Percentiles rank a stretch among this genome's conserved stretches.
Evolutionary conservation across 1,284 basidiomycete species (phyloP).

Genomic region (Rhodotorula sp.): DNA sequence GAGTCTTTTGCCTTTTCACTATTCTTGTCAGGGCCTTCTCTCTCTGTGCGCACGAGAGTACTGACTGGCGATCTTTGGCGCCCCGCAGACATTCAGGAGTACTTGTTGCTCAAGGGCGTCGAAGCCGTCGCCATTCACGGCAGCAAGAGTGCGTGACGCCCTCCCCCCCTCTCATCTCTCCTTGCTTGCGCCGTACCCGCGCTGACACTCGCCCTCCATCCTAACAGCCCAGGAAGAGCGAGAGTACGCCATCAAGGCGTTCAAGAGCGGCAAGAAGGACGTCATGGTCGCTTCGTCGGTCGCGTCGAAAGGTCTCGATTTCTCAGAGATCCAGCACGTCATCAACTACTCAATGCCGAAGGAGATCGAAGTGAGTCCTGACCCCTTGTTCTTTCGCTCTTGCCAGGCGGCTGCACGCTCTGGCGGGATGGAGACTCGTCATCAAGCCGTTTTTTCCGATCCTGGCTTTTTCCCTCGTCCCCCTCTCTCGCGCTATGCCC

Average conservation of each 20-base stretch:
- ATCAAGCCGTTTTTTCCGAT: background rate
- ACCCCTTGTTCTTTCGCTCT: background rate
- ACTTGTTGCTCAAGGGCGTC: conserved; percentile 90
- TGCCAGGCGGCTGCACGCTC: background rate
- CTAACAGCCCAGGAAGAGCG: conserved; percentile 91
- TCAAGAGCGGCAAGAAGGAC: conserved; percentile 94
- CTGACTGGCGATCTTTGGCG: background rate
- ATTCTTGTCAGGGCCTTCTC: background rate
- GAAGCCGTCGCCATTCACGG: conserved; percentile 99
- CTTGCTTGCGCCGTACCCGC: background rate
- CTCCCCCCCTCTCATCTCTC: background rate
- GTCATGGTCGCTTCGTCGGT: conserved; percentile 99
- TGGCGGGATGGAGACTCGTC: too few relatives aligned
- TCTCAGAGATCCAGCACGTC: conserved; percentile 96
- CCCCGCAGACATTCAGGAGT: conserved; percentile 88
- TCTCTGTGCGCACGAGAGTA: background rate
- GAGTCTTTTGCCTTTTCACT: conserved; percentile 37
- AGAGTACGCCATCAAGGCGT: conserved; percentile 96
- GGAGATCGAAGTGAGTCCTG: conserved; percentile 65
- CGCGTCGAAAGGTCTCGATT: conserved; percentile 96
- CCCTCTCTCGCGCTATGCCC: too few relatives aligned
- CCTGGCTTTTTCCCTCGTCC: background rate
- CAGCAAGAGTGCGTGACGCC: conserved; percentile 70
- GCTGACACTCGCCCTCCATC: background rate
- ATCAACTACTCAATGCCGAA: conserved; percentile 99